Percentiles rank a stretch among this genome's conserved stretches.
These are phyloP conservation scores for Candida oleophila DNA, from an alignment of 805 yeast genomes.

Conservation along the genomic window DNA sequence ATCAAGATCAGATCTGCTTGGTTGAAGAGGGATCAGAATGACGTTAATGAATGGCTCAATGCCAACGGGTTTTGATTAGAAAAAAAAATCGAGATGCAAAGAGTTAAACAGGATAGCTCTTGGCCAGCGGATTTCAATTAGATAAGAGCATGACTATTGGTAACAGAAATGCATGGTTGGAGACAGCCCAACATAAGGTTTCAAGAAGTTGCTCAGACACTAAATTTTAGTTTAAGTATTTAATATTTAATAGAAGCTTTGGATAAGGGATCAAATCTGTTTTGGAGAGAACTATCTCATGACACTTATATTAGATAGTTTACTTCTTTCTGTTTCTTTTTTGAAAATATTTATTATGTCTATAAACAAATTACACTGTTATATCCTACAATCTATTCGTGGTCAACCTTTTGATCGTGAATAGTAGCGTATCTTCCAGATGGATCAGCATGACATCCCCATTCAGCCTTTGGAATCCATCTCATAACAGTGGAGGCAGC, in stretches of 20 bases:
- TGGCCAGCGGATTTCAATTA: background rate
- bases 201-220: too few relatives aligned
- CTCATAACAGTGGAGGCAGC: slow-evolving; percentile 98
- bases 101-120: too few relatives aligned
- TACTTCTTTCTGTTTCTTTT: background rate
- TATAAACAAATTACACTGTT: background rate
- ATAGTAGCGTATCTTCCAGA: slow-evolving; percentile 94
- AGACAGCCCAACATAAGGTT: too few relatives aligned
- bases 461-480: slow-evolving; percentile 99
- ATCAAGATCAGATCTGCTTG: slow-evolving; percentile 51
- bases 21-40: slow-evolving; percentile 44
- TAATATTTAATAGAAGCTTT: too few relatives aligned
- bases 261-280: too few relatives aligned
- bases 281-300: too few relatives aligned
- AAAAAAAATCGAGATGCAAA: too few relatives aligned
- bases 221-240: too few relatives aligned
- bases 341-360: background rate
- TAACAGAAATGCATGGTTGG: too few relatives aligned
- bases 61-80: slow-evolving; percentile 11
- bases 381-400: slow-evolving; percentile 3
- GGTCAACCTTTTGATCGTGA: slow-evolving; percentile 60
- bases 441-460: slow-evolving; percentile 99
- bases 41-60: slow-evolving; percentile 45
- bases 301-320: too few relatives aligned
- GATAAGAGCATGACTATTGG: background rate